These are phyloP conservation scores for Kernera saxatilis DNA, from an alignment of 345 rosid genomes.

Conservation along the genomic window DNA sequence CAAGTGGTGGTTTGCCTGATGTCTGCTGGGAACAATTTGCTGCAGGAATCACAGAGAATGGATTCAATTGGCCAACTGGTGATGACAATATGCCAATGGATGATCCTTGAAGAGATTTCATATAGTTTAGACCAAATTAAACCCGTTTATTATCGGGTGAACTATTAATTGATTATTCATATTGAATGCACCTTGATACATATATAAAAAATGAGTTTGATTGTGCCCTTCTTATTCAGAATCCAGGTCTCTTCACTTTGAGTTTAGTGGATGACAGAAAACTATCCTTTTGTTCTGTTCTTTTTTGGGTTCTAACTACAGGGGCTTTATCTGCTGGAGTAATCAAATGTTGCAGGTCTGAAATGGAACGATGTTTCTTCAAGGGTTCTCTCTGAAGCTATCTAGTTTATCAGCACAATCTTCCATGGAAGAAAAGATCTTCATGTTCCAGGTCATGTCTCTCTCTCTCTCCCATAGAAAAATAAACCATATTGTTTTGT, in stretches of 20 bases:
- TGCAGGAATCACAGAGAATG: constrained; percentile 40
- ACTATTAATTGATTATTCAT: constrained; percentile 22
- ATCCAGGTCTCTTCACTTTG: not conserved
- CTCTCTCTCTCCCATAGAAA: too few relatives aligned
- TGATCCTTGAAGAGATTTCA: constrained; percentile 10
- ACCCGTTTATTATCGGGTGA: constrained; percentile 15
- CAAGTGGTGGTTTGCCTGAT: constrained; percentile 51
- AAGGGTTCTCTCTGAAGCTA: not conserved
- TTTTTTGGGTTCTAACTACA: not conserved
- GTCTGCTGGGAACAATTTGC: constrained; percentile 53
- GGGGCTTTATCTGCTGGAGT: not conserved
- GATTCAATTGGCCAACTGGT: constrained; percentile 43
- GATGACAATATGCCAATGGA: constrained; percentile 15
- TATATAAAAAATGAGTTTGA: constrained; percentile 1
- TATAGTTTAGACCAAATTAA: constrained; percentile 2
- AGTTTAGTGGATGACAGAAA: not conserved
- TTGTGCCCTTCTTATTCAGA: constrained; percentile 4
- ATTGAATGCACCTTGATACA: constrained; percentile 23
- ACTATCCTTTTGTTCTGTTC: not conserved
- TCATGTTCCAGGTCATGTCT: not conserved
- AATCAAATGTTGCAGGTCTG: not conserved
- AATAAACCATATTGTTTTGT: too few relatives aligned
- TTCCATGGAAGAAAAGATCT: not conserved
- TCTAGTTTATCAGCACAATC: not conserved
- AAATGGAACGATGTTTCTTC: not conserved